These are phyloP conservation scores for Phycomyces nitens DNA, from an alignment of 192 early-diverging fungal species.

Conservation along the genomic window DNA sequence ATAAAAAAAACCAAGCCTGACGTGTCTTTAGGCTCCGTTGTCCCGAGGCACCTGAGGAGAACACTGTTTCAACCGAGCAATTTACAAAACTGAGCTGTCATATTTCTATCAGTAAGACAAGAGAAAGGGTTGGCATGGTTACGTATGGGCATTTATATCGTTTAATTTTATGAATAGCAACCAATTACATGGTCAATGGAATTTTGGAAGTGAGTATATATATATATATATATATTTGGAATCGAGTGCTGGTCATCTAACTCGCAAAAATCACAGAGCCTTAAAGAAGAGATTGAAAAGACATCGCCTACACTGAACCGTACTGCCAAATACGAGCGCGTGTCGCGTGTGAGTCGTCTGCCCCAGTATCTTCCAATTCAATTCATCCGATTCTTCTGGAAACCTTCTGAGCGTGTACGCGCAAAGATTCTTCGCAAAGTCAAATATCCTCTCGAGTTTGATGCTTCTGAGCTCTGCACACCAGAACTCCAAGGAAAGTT, in stretches of 20 bases:
- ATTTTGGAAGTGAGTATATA: slow-evolving; percentile 45
- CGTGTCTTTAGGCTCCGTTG: slow-evolving; percentile 56
- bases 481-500: slow-evolving; percentile 77
- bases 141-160: not conserved
- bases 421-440: slow-evolving; percentile 96
- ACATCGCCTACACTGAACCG: slow-evolving; percentile 76
- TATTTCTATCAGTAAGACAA: slow-evolving; percentile 53
- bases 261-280: slow-evolving; percentile 34
- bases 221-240: slow-evolving; percentile 52
- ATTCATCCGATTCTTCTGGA: slow-evolving; percentile 97
- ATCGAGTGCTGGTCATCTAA: slow-evolving; percentile 24
- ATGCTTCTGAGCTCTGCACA: slow-evolving; percentile 84
- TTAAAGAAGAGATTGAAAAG: slow-evolving; percentile 89
- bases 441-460: slow-evolving; percentile 90
- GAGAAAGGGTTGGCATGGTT: not conserved
- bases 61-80: slow-evolving; percentile 55
- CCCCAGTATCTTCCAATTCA: slow-evolving; percentile 86
- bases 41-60: slow-evolving; percentile 74
- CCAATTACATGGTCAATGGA: slow-evolving; percentile 76
- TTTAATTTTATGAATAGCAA: slow-evolving; percentile 36
- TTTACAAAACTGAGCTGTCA: slow-evolving; percentile 79
- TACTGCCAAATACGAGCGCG: slow-evolving; percentile 76
- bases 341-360: slow-evolving; percentile 73
- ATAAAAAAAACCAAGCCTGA: not conserved
- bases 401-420: slow-evolving; percentile 66